Evolutionary conservation across 148 eudicot genomes (phyloP), one percentile per base, ranked within the genome.

Genomic region (Rhododendron simsii): DNA sequence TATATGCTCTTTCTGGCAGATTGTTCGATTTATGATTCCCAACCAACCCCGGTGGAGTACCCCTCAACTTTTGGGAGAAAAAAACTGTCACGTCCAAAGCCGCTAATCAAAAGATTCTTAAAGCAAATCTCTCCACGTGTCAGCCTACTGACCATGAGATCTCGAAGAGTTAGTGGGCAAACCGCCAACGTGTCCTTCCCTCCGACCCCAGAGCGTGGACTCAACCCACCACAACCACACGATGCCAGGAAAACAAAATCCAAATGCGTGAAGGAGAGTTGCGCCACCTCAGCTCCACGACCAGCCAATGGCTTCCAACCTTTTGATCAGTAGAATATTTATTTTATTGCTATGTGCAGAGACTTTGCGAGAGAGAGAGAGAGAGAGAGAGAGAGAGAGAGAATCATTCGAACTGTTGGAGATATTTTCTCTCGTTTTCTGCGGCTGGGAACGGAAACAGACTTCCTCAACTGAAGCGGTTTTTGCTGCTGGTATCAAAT

Each of bases 241-340:
- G 78, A 82, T 82, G 23, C 48, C 5, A 39, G 55, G 44, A 84
- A 82, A 87, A 81, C 35, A 6, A 86, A 90, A 59, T 41, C 7
- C 45, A 41, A 90, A 85, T 78, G 51, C 77, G 45, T 86, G 90
- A 91, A 82, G 51, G 59, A 33, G n/a, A 26, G 87, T 55, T 74
- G 78, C 57, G 90, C 86, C 91, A 89, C 48, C 83, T 90, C 92
- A 86, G 86, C 92, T 20, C 39, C 82, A 15, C 89, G 50, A 71
- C 86, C 79, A 80, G 85, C 91, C 91, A 89, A 87, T 91, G 90
- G 61, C 89, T 50, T 82, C 90, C 89, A 41, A 55, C 21, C 85
- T 84, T 87, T 90, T 90, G 92, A 91, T 90, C 69, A 47, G 9
- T 2, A 10, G 50, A 9, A 47, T 47, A 47, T 9, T 47, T 8